These are phyloP conservation scores for Entelexis sorbosivorans DNA, from an alignment of 1,139 yeast species.

Conservation along the genomic window DNA sequence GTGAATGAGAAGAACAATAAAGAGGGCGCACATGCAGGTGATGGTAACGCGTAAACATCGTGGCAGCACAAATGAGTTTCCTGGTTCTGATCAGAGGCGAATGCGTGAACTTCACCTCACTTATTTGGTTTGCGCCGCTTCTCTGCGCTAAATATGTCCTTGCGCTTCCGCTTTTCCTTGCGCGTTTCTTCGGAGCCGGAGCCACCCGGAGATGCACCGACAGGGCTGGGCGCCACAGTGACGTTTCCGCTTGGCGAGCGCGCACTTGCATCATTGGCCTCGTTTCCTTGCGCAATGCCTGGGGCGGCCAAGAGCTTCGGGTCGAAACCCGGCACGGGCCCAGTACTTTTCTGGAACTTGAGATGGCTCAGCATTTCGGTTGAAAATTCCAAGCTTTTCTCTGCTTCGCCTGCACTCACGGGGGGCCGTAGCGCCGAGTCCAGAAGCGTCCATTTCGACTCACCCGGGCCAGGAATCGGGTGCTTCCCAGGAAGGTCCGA, in stretches of 20 bases:
- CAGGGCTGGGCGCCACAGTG: conserved; percentile 2
- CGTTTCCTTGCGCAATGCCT: conserved; percentile 9
- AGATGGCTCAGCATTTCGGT: conserved; percentile 40
- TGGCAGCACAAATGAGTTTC: too few species aligned
- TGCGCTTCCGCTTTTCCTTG: conserved; percentile 18
- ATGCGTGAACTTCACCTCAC: too few species aligned
- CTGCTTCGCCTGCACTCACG: conserved; percentile 8
- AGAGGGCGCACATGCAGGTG: too few species aligned
- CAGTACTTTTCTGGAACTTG: conserved; percentile 56
- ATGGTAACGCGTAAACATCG: background rate
- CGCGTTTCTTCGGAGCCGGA: background rate
- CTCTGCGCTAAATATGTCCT: conserved; percentile 14
- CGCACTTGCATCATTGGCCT: conserved; percentile 2
- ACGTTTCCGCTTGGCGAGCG: conserved; percentile 3
- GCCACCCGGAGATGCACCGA: background rate
- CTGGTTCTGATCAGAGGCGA: too few species aligned
- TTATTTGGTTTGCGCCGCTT: conserved; percentile 17
- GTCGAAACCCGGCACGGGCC: conserved; percentile 74
- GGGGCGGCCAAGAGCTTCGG: conserved; percentile 52
- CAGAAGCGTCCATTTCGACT: conserved; percentile 27
- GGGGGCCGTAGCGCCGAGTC: conserved; percentile 28
- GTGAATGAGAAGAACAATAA: too few species aligned
- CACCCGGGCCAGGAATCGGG: conserved; percentile 40
- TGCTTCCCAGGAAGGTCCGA: conserved; percentile 71
- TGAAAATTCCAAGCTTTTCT: conserved; percentile 32